Conservation (phyloP, 108 stramenopile species). For the Pseudonitzschia delicatissima region DNA sequence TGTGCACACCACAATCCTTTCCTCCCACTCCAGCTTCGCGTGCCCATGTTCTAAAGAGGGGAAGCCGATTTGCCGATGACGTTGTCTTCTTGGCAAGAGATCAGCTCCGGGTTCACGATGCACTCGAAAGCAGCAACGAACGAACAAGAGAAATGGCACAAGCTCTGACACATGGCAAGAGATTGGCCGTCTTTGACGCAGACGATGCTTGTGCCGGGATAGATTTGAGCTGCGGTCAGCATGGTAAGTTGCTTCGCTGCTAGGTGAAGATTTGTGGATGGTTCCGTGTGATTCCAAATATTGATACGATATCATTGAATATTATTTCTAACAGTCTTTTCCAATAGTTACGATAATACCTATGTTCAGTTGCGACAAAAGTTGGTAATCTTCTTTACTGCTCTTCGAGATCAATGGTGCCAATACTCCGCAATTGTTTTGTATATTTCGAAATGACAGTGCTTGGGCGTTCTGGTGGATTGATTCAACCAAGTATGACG, state of each 20-base stretch:
- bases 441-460: constrained; percentile 95
- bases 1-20: constrained; percentile 96
- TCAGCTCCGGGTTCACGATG: constrained; percentile 84
- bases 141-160: constrained; percentile 84
- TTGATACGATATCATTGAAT: neutral
- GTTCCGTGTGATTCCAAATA: neutral
- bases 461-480: constrained; percentile 41
- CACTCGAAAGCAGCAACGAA: constrained; percentile 70
- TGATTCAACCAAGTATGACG: constrained; percentile 43
- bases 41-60: constrained; percentile 78
- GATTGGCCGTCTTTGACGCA: constrained; percentile 90
- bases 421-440: constrained; percentile 89
- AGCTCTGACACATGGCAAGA: constrained; percentile 68
- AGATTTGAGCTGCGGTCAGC: constrained; percentile 84
- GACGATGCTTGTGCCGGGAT: constrained; percentile 67
- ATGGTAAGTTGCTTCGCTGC: constrained; percentile 27
- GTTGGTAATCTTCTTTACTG: constrained; percentile 86
- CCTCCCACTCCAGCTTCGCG: constrained; percentile 92
- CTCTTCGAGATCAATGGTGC: constrained; percentile 83
- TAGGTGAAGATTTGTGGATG: neutral
- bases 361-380: constrained; percentile 69
- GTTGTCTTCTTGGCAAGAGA: constrained; percentile 93
- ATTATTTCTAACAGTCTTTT: constrained; percentile 25
- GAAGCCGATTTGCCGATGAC: constrained; percentile 87
- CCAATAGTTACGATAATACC: constrained; percentile 19